Base-by-base conservation (phyloP, 2,329 filamentous ascomycete genomes). In the Colletotrichum spaethianum region DNA sequence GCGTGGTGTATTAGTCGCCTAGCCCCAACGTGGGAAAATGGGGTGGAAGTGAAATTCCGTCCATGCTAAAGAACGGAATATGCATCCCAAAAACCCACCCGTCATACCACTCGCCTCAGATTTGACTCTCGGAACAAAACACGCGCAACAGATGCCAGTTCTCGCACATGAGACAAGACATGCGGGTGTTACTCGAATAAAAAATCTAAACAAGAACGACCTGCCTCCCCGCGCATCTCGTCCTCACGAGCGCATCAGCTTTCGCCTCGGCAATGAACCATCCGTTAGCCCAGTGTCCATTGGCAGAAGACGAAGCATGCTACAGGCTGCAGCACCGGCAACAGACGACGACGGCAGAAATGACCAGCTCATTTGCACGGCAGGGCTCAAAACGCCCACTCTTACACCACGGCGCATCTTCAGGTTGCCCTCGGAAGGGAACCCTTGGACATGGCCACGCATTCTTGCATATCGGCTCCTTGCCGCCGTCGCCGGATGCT, bases 391-490 rank as follows among this genome's bases (percentile, higher is more conserved):
- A 48, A 23, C 31, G 7, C 16, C n/a, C 33, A 44, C 57, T 63
- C 57, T 52, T 46, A 36, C n/a, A 52, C 12, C 44, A 52, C 52
- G 36, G 56, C 56, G 56, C 44, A 31, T 62, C 33, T 42, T 59
- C 23, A 18, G 28, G 28, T 31, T 55, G 12, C 31, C 38, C 55
- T 67, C 31, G 67, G 67, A 38, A 62, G 56, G 63, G 68, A 68
- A 69, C 69, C 63, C 65, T 63, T 69, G 57, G 65, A 53, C 64
- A 68, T 62, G 63, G 63, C 63, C 68, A 71, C 68, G 50, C 57
- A 36, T 59, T 72, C 48, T 72, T 72, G 65, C 65, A 63, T 72
- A 63, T 57, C 65, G 52, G 65, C 64, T 63, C 52, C 64, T 72
- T 59, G 69, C 57, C 64, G 52, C 57, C 64, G 50, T 68, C 69